Evolutionary conservation across 163 green algal species (phyloP), one percentile per base, ranked within the genome.

Genomic region (Scenedesmus sp.): DNA sequence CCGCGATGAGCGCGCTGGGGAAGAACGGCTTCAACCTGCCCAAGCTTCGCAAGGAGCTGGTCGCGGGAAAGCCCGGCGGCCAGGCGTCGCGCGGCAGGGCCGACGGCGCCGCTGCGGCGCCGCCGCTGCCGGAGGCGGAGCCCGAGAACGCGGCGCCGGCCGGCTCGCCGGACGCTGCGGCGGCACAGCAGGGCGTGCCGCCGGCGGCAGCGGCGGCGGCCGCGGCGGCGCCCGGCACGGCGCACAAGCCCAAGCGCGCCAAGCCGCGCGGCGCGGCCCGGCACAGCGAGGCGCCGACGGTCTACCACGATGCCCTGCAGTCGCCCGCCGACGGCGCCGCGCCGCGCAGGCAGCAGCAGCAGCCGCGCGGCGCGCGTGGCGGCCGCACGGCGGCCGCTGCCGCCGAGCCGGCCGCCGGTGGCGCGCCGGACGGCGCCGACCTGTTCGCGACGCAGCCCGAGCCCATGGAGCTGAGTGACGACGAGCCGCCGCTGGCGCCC

Each of bases 301-400:
- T 77, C 24, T 77, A 77, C 54, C 66, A 66, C 14, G 69, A 77
- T n/a, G 69, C 69, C 17, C n/a, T 77, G 6, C 54, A 67, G 24
- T 77, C 69, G 0, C 69, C 69, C 45, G 53, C 66, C 20, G 69
- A 77, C 28, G 69, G 39, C 2, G 48, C 10, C 17, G 28, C 39
- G 11, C 34, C 20, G 22, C 34, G 24, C 6, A 42, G 65, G 34
- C 39, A 60, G 39, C 54, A 44, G 67, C 51, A 36, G 51, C 33
- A 47, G 64, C 44, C 22, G 26, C 28, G 14, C 22, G 24, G 34
- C n/a, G 29, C 4, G 29, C 9, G 5, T 11, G 14, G 36, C 47
- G 60, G 28, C 51, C 6, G n/a, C 58, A 63, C 58, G 36, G 29
- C 62, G 53, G 62, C 36, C 34, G 62, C 36, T 34, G n/a, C 62